Evolutionary conservation across 495 filamentous ascomycete genomes (phyloP), one percentile per base, ranked within the genome.

Genomic region (Trichocladium uniseriatum): DNA sequence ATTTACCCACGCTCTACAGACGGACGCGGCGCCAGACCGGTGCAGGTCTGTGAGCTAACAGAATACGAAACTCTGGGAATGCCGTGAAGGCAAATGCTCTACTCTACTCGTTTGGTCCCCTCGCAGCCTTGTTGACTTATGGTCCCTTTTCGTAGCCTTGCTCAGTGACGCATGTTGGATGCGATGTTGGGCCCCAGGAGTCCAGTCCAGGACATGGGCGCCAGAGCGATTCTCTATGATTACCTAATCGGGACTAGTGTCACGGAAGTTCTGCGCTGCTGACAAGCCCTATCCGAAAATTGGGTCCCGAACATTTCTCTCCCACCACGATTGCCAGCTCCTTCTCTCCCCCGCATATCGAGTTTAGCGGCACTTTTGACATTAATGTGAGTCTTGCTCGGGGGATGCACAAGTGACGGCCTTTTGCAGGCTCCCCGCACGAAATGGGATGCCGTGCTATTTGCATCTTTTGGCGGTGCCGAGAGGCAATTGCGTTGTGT

Each of bases 261-360:
- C 6, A 14, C 21, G 21, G 45, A 28, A 27, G 14, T 29, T 44
- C 43, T 48, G 49, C 42, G 18, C 18, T 18, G 43, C 39, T 39
- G 43, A 52, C 49, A 60, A 63, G 57, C 60, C 60, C 60, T 60
- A 60, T 47, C 53, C 28, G 41, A 57, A 62, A 64, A 60, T 56
- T 64, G 57, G 31, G 45, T 45, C 37, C 58, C 52, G 51, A 60
- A 66, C 55, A 54, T 61, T 61, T 65, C 55, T 54, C n/a, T 53
- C 54, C 45, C 63, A 62, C 54, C 57, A 56, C 53, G 58, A 50
- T 56, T 38, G 47, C 49, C 36, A 42, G 48, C 53, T 48, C 43
- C 45, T 51, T 52, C 54, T 44, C 18, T 54, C 45, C 60, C 60
- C 60, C 59, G 62, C 62, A 62, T 55, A 49, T 39, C 49, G 36